Percentiles rank a stretch among this genome's conserved stretches.
These are phyloP conservation scores for Hygrocybe coccinea DNA, from an alignment of 768 basidiomycete species.

Conservation along the genomic window DNA sequence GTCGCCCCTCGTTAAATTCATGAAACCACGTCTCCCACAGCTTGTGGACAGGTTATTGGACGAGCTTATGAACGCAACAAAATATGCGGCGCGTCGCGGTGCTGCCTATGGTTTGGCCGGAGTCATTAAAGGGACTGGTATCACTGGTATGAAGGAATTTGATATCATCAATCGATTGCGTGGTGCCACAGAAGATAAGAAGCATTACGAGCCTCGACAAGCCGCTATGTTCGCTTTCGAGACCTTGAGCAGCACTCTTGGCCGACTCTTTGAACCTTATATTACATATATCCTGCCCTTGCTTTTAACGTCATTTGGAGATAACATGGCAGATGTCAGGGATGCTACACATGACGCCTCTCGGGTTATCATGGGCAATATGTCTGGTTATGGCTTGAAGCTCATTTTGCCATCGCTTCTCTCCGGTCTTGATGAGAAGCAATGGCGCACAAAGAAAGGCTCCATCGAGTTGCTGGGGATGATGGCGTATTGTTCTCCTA, in stretches of 20 bases:
- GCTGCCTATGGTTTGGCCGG: conserved; percentile 96
- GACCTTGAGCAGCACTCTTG: conserved; percentile 79
- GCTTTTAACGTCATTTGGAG: conserved; percentile 81
- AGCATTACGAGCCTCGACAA: conserved; percentile 79
- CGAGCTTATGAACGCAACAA: conserved; percentile 70
- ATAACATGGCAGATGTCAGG: conserved; percentile 79
- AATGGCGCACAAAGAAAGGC: conserved; percentile 97
- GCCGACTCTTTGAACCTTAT: conserved; percentile 91
- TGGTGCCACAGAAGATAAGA: conserved; percentile 82
- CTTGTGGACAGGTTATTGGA: conserved; percentile 76
- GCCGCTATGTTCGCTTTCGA: conserved; percentile 95
- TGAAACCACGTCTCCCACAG: conserved; percentile 51
- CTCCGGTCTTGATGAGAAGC: conserved; percentile 91
- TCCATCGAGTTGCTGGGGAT: conserved; percentile 95
- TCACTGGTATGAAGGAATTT: conserved; percentile 80
- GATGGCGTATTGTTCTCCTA: conserved; percentile 98
- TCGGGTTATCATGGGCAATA: conserved; percentile 88
- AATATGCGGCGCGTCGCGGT: conserved; percentile 93
- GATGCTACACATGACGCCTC: conserved; percentile 92
- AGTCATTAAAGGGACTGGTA: conserved; percentile 84
- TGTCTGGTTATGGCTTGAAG: conserved; percentile 95
- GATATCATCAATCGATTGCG: conserved; percentile 69
- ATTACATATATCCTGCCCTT: conserved; percentile 78
- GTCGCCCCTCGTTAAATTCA: conserved; percentile 73
- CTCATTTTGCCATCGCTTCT: conserved; percentile 87